Evolutionary conservation across 2,329 filamentous ascomycete species (phyloP).

Genomic region (Arthrobotrys sphaeroides): DNA sequence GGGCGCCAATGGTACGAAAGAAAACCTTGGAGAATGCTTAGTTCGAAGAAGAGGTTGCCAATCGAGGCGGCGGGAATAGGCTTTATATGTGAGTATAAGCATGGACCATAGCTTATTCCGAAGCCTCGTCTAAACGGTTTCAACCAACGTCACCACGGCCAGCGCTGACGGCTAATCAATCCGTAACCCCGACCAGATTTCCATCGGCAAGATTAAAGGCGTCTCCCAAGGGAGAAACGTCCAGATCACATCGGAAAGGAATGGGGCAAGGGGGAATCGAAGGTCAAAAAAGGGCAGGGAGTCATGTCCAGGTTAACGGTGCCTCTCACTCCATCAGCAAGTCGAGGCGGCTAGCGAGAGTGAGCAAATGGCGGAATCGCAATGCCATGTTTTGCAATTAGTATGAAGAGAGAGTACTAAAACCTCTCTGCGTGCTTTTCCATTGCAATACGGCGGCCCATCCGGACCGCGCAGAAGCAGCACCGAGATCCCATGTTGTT

Average conservation of each 20-base stretch:
- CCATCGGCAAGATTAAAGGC: constrained; percentile 1
- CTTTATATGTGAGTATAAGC: constrained; percentile 50
- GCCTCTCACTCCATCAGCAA: too few species aligned
- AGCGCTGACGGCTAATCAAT: constrained; percentile 44
- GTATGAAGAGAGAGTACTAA: too few species aligned
- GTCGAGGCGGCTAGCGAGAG: constrained; percentile 2
- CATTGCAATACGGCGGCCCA: constrained; percentile 48
- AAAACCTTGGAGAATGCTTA: constrained; percentile 30
- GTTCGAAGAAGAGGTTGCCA: not conserved
- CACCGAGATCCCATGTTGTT: constrained; percentile 34
- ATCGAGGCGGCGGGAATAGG: constrained; percentile 13
- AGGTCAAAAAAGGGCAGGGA: not conserved
- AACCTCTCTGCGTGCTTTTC: constrained; percentile 1
- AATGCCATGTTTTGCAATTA: constrained; percentile 37
- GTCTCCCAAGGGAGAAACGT: not conserved
- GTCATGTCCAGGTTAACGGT: constrained; percentile 4
- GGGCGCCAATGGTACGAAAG: constrained; percentile 1
- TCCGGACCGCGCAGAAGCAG: constrained; percentile 38
- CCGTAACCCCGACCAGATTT: constrained; percentile 51
- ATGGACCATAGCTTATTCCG: constrained; percentile 4
- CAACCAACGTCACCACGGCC: constrained; percentile 5
- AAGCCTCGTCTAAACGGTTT: constrained; percentile 18
- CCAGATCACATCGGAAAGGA: constrained; percentile 5
- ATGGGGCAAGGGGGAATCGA: too few species aligned
- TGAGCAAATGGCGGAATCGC: constrained; percentile 18